Base-by-base conservation (phyloP, 1,284 basidiomycete species). In the Cerrena zonata region DNA sequence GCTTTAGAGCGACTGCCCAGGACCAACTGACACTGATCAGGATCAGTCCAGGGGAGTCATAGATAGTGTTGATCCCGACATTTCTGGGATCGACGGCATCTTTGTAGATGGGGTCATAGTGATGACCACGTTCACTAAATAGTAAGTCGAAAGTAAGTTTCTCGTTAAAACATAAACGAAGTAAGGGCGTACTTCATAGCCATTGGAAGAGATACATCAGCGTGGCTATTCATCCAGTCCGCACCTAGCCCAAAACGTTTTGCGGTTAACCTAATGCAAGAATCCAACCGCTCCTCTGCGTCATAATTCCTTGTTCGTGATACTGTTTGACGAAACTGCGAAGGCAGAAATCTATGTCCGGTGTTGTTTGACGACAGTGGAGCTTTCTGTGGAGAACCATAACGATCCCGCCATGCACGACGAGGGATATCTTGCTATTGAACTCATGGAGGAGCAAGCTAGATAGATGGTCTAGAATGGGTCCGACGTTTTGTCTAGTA, bases 161-260 rank as follows among this genome's bases (percentile, higher is more conserved):
- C n/a, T n/a, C 34, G 24, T 48, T 38, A 43, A 19, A 46, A 39
- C 37, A 15, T 48, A 4, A 36, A 12, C 44, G 24, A 38, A 45
- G 26, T 12, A 26, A 45, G 50, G 48, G 76, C 82, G 66, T 60
- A 85, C 82, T 82, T 76, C 53, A 62, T 64, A 13, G 77, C 75
- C 73, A 79, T 75, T 12, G 84, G 84, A 41, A 86, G 69, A 1
- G 82, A 80, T 11, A 82, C 72, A 58, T 86, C 84, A 0, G 84
- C 78, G 56, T 82, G 79, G 2, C 78, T 74, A 52, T 86, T 86
- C 82, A 86, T 84, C 84, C 84, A 86, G 61, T 86, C 84, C 34
- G 70, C 68, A 0, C 84, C 83, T 4, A 86, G 62, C 5, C 57
- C 57, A 56, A 77, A 83, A 5, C 61, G 56, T 12, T 46, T 53